Conservation (phyloP, 1,284 basidiomycete genomes). For the Ustanciosporium gigantosporum region DNA sequence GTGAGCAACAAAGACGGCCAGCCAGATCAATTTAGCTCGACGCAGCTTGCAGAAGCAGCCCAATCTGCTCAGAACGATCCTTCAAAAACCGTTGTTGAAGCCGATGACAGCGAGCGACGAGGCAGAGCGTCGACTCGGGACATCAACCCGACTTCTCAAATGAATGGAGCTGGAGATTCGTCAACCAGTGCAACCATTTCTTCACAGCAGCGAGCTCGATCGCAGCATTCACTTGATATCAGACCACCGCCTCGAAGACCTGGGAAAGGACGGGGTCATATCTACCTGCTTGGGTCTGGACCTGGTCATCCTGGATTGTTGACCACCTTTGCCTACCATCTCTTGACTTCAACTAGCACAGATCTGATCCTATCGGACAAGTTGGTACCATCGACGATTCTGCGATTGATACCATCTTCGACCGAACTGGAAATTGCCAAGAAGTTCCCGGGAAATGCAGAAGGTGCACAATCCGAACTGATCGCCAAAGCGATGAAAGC, state of each 20-base stretch:
- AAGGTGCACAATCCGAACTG: constrained; percentile 88
- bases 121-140: neutral
- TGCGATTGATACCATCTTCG: constrained; percentile 77
- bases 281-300: constrained; percentile 84
- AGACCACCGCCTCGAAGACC: constrained; percentile 19
- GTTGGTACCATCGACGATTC: constrained; percentile 87
- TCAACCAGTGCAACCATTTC: neutral
- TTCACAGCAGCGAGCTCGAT: constrained; percentile 16
- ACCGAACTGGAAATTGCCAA: constrained; percentile 76
- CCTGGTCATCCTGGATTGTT: constrained; percentile 91
- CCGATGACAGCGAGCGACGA: neutral
- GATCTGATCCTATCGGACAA: constrained; percentile 92
- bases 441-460: constrained; percentile 97
- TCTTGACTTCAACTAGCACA: constrained; percentile 72
- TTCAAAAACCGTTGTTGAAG: neutral
- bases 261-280: constrained; percentile 25
- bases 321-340: constrained; percentile 80
- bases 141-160: neutral
- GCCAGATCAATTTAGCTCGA: too few relatives aligned
- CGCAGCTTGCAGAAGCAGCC: neutral
- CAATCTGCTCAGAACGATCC: neutral
- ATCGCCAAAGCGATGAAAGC: constrained; percentile 86
- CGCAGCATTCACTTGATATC: constrained; percentile 45
- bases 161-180: neutral
- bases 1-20: neutral